Base-by-base conservation (phyloP, 495 filamentous ascomycete species). In the Neurospora sp. region DNA sequence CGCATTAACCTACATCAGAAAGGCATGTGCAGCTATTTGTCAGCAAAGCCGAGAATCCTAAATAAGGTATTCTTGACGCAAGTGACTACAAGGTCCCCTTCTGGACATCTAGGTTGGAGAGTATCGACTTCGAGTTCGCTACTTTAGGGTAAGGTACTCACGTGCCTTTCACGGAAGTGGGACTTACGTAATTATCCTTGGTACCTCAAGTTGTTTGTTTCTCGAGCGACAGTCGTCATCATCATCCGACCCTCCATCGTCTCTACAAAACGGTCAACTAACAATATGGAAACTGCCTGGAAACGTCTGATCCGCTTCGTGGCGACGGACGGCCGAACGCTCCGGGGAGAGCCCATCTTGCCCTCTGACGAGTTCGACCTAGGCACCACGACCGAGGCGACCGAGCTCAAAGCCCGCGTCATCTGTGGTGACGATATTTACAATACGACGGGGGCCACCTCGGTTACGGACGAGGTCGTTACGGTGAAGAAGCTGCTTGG, bases 241-340 rank as follows among this genome's bases (percentile, higher is more conserved):
- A 44, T 44, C 41, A 44, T 44, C 16, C 14, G 16, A 44, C 41
- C 41, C 12, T 44, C 12, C 41, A 45, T n/a, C 16, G 17, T 3
- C 42, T n/a, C 42, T n/a, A 16, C 40, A 41, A 41, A 41, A 41
- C 40, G 12, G 12, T 41, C 40, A 16, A 16, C 40, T n/a, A n/a
- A n/a, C 42, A 45, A n/a, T n/a, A 53, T 76, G 76, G 70, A 70
- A 27, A 39, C 69, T 44, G 73, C 79, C 59, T 87, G 86, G 86
- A 75, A 82, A 74, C 82, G 86, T 69, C 78, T 87, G 1, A 85
- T 87, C 70, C 83, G 86, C 39, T 87, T 87, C 75, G 79, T 80
- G 10, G 81, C 83, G 14, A 81, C 81, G 4, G 83, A 85, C 40
- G 82, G 82, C 68, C 78, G 81, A 16, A 78, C 82, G 8, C 80